Conservation (phyloP, 2,329 filamentous ascomycete genomes). For the Penicillium capsulatum region DNA sequence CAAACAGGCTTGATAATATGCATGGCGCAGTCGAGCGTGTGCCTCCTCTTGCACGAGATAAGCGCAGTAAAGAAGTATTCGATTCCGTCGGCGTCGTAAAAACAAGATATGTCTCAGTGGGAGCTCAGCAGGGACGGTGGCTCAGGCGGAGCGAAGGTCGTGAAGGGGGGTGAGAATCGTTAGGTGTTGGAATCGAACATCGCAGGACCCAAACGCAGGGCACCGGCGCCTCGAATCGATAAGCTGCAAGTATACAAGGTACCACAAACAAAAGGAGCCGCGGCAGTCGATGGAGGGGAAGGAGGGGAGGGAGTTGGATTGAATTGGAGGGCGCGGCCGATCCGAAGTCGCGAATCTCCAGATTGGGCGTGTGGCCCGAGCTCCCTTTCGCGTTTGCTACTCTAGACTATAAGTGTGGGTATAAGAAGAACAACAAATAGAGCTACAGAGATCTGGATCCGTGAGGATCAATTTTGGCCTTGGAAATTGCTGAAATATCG, state of each 20-base stretch:
- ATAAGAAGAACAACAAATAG: too few relatives aligned
- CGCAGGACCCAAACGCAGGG: constrained; percentile 19
- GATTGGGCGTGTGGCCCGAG: constrained; percentile 34
- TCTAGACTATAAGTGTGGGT: too few relatives aligned
- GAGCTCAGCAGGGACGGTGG: neutral
- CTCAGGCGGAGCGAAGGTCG: neutral
- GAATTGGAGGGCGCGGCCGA: constrained; percentile 21
- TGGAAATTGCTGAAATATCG: too few relatives aligned
- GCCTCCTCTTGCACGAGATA: constrained; percentile 1
- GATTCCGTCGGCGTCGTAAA: neutral
- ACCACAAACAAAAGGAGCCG: neutral
- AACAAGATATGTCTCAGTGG: neutral
- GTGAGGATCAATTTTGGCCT: too few relatives aligned
- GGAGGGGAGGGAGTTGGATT: constrained; percentile 12
- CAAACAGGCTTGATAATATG: constrained; percentile 91
- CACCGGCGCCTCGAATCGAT: neutral
- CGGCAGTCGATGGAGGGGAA: constrained; percentile 3
- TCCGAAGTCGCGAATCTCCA: constrained; percentile 38
- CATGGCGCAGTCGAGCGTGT: constrained; percentile 48
- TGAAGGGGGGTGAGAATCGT: constrained; percentile 8
- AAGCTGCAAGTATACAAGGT: neutral
- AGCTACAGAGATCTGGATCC: too few relatives aligned
- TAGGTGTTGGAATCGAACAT: constrained; percentile 25
- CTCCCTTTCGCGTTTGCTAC: constrained; percentile 26
- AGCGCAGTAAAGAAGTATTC: neutral